Base-by-base conservation (phyloP, 2,329 filamentous ascomycete genomes). In the Colletotrichum acutatum region DNA sequence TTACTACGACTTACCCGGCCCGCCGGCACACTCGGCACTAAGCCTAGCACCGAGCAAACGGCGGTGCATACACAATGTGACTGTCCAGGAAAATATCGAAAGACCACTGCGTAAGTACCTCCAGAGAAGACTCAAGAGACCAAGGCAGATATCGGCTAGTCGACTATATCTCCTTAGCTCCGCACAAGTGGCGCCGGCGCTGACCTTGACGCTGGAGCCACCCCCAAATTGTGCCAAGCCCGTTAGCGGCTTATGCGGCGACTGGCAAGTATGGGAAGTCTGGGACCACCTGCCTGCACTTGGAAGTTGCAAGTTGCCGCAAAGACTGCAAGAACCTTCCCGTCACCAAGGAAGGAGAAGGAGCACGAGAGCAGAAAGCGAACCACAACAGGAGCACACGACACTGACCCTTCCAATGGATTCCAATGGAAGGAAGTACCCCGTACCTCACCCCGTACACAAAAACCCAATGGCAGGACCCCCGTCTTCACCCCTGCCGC, bases 191-290 rank as follows among this genome's bases (percentile, higher is more conserved):
- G 42, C 42, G 28, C 37, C 30, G 32, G 49, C 26, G 46, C 46
- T 26, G 34, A 28, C 14, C 22, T 26, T 58, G 64, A 58, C 57
- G 32, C 37, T 53, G 57, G 49, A 49, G 63, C 57, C 54, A 56
- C 63, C 30, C 26, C 30, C 56, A 46, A 28, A 52, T 65, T 60
- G 24, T 57, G 66, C 70, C 70, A 70, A 72, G 70, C 19, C 71
- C 66, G 34, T 54, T 72, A 70, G 70, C 70, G 70, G 66, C 66
- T 65, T 70, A 70, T 70, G 71, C 61, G 28, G 71, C 60, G 60
- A 61, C 49, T 8, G 26, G 60, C 60, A 52, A 42, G 37, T 42
- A 14, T 42, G 37, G 37, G 37, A 42, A 42, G 37, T 42, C 37
- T 42, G 37, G 37, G 37, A 42, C 37, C 37, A 42, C 37, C 16